Evolutionary conservation across 2,329 filamentous ascomycete species (phyloP).

Genomic region (Ceratocystis cubensis): DNA sequence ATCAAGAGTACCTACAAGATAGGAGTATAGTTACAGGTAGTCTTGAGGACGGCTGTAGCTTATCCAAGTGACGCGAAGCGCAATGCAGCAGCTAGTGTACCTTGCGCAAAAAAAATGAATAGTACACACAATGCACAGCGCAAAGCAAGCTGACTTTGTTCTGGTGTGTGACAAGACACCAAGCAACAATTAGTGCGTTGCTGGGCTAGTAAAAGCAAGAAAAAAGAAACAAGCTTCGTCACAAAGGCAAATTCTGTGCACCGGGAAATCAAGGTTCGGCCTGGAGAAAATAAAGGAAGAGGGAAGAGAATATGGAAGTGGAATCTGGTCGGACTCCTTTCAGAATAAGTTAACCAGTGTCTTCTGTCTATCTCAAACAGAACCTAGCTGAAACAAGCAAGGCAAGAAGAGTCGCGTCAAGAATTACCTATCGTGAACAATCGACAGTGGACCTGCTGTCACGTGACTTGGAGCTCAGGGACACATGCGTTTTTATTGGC

Average conservation of each 20-base stretch:
- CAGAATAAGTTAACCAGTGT: background rate
- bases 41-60: background rate
- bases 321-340: background rate
- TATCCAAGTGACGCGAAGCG: background rate
- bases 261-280: background rate
- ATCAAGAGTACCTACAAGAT: background rate
- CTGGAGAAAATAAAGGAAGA: background rate
- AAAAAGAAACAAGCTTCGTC: background rate
- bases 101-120: background rate
- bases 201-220: background rate
- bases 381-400: conserved; percentile 3
- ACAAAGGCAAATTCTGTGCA: background rate
- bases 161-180: conserved; percentile 1
- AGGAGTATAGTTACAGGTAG: background rate
- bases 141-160: background rate
- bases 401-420: conserved; percentile 19
- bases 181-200: background rate
- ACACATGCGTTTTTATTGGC: conserved; percentile 12
- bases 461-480: conserved; percentile 12
- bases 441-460: conserved; percentile 3
- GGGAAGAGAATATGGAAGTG: background rate
- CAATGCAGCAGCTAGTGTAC: background rate
- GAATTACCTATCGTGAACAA: conserved; percentile 15
- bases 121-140: background rate
- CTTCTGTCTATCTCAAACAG: background rate